Conservation (phyloP, 2,329 filamentous ascomycete species). For the Colletotrichum sp. region DNA sequence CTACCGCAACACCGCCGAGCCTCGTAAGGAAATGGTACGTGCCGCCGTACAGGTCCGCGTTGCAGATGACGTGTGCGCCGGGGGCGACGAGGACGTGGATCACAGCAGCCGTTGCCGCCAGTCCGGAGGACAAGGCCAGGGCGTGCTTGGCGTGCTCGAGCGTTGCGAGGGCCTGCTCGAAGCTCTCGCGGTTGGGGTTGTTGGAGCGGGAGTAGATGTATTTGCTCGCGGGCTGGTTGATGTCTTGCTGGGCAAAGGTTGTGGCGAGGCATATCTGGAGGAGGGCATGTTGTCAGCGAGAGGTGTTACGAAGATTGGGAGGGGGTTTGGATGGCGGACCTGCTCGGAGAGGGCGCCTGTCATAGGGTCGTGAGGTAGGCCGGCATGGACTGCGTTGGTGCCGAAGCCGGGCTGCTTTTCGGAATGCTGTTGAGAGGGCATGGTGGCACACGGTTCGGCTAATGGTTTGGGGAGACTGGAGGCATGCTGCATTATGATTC, state of each 20-base stretch:
- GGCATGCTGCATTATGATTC: not conserved
- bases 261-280: not conserved
- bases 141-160: no score
- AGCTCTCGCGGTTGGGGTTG: no score
- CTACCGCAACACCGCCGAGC: no score
- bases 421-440: not conserved
- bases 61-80: no score
- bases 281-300: not conserved
- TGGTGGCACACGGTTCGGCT: not conserved
- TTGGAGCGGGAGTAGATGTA: no score
- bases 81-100: no score
- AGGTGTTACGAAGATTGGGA: not conserved
- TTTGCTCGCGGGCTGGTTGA: no score
- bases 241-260: not conserved
- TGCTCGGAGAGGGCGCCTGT: not conserved
- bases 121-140: no score
- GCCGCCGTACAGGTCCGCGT: no score
- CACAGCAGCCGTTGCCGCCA: no score
- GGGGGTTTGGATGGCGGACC: not conserved
- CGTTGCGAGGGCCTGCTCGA: no score
- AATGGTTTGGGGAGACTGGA: rapidly evolving
- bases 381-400: not conserved
- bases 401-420: not conserved
- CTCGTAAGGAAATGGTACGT: no score
- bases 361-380: not conserved